Base-by-base conservation (phyloP, 192 early-diverging fungal species). In the Umbelopsis sp. region DNA sequence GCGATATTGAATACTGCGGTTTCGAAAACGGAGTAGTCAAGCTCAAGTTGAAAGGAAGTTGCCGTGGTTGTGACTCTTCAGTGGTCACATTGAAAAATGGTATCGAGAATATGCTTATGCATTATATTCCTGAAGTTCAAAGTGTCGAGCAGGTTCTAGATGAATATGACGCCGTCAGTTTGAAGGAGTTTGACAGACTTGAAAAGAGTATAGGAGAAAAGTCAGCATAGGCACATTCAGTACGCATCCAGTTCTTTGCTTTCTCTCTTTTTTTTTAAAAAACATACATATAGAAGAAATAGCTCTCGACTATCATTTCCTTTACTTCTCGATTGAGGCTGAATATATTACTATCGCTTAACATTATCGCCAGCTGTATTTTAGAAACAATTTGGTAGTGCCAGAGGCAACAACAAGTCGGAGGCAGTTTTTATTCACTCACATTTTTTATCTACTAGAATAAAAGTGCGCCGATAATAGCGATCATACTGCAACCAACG, bases 61-160 rank as follows among this genome's bases (percentile, higher is more conserved):
- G 98, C 80, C 81, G 97, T 59, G 94, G 95, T 14, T 99, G 98
- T 72, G 92, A 95, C 36, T 91, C 89, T 5, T 92, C 92, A 36
- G 85, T 90, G 0, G 89, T 98, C 10, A 99, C 97, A 0, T 84
- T 99, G 29, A 99, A 97, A 86, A 97, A 98, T 74, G 98, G 98
- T 0, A 98, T 99, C 51, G 98, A 99, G 79, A 97, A 96, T 62
- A 99, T 99, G 98, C 82, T 99, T 68, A 96, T 94, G 89, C 96
- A 99, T 79, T 99, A 98, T 69, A 90, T 99, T 69, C 96, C 97
- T 0, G 98, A 98, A 70, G 94, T 99, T 21, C 85, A 89, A 7
- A 71, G 84, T 7, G 92, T 96, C 0, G 94, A 96, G 71, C 95
- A 97, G 74, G 92, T 94, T 2, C 84, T 92, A 71, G 96, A 97